A percentile compares a stretch with the other conserved stretches of the same genome.
phyloP scores from a whole-genome alignment of 148 eudicot species.

The Spergularia bocconei region DNA sequence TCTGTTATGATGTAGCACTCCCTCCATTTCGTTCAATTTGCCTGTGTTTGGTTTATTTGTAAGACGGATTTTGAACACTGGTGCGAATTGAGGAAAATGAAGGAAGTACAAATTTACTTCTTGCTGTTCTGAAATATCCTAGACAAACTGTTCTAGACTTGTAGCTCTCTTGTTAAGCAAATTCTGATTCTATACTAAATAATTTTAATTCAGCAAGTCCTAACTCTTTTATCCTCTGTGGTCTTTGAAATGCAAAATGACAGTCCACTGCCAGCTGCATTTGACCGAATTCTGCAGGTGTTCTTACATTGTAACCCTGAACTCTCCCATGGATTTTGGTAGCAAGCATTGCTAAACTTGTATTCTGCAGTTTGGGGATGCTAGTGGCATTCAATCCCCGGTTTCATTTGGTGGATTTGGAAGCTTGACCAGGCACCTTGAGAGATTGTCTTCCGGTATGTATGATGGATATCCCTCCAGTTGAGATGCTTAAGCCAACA shows the following conservation, averaged over 20 bases:
- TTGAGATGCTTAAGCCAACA: background rate
- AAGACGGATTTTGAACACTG: too few species aligned
- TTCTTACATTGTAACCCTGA: conserved; percentile 27
- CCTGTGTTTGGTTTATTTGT: too few species aligned
- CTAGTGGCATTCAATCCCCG: conserved; percentile 98
- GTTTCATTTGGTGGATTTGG: conserved; percentile 99
- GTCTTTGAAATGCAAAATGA: conserved; percentile 25
- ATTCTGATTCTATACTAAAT: background rate
- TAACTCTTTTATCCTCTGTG: conserved; percentile 12
- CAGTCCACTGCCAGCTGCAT: conserved; percentile 96
- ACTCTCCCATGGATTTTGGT: conserved; percentile 24
- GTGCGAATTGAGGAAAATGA: too few species aligned
- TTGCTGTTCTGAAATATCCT: background rate
- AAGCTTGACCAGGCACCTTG: conserved; percentile 97
- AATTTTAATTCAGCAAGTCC: background rate
- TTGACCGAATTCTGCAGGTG: conserved; percentile 90
- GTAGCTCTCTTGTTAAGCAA: background rate
- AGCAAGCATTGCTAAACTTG: conserved; percentile 30
- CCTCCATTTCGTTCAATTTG: too few species aligned
- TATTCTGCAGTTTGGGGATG: conserved; percentile 92
- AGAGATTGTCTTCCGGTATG: conserved; percentile 72
- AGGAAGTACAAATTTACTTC: background rate
- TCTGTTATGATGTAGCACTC: background rate
- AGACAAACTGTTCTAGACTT: background rate
- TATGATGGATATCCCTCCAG: background rate